Conservation (phyloP, 2,329 filamentous ascomycete species). For the Cladophialophora chaetospira region DNA sequence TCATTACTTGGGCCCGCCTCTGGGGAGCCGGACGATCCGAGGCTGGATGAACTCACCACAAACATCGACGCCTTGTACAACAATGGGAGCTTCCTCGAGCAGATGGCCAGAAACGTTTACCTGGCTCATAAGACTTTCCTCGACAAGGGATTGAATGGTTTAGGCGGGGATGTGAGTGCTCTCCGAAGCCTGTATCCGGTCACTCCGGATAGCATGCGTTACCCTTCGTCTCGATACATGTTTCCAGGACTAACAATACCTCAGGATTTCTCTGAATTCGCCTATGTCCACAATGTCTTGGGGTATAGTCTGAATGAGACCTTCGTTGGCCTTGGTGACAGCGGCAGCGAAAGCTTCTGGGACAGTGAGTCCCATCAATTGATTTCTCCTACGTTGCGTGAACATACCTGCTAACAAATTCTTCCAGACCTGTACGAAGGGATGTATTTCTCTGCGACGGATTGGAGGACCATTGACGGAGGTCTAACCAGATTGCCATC, state of each 20-base stretch:
- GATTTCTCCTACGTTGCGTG: background rate
- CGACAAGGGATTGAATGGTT: conserved; percentile 49
- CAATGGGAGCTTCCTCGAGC: conserved; percentile 16
- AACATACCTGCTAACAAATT: background rate
- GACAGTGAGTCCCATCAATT: conserved; percentile 33
- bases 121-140: conserved; percentile 57
- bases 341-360: conserved; percentile 48
- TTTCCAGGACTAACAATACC: too few species aligned
- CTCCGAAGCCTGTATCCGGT: too few species aligned
- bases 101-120: conserved; percentile 39
- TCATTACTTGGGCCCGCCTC: conserved; percentile 37
- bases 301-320: conserved; percentile 56
- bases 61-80: conserved; percentile 14
- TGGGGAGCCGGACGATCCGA: conserved; percentile 12
- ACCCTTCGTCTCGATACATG: too few species aligned
- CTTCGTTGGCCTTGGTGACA: conserved; percentile 46
- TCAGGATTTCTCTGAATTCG: conserved; percentile 67
- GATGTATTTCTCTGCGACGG: conserved; percentile 61
- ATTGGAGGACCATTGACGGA: conserved; percentile 67
- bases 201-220: too few species aligned
- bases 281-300: conserved; percentile 58
- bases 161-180: conserved; percentile 49
- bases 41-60: conserved; percentile 6
- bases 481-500: conserved; percentile 61
- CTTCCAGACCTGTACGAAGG: conserved; percentile 52